These are phyloP conservation scores for Pholiota microspora DNA, from an alignment of 768 basidiomycete species.

Conservation along the genomic window DNA sequence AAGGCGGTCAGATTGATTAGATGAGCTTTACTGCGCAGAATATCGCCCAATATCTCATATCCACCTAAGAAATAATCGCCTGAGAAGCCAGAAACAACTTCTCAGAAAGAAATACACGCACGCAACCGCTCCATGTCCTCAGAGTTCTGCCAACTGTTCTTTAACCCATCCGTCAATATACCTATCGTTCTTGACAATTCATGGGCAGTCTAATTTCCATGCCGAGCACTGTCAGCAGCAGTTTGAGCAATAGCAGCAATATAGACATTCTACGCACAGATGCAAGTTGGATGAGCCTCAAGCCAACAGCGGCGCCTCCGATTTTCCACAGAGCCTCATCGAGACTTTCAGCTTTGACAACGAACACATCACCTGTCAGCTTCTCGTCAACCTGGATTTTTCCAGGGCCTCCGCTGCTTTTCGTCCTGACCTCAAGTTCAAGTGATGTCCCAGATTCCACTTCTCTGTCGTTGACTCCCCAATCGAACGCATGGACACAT, in stretches of 20 bases:
- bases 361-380: constrained; percentile 51
- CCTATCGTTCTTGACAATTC: constrained; percentile 73
- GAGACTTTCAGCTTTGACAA: constrained; percentile 59
- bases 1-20: constrained; percentile 80
- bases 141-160: constrained; percentile 88
- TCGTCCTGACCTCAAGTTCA: not conserved
- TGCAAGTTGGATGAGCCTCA: constrained; percentile 76
- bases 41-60: constrained; percentile 80
- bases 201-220: constrained; percentile 55
- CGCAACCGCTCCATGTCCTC: constrained; percentile 92
- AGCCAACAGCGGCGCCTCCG: constrained; percentile 73
- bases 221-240: not conserved
- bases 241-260: not conserved
- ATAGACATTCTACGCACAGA: constrained; percentile 41
- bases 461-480: constrained; percentile 20
- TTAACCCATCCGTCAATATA: constrained; percentile 73
- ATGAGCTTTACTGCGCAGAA: constrained; percentile 67
- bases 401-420: not conserved
- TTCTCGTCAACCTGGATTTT: not conserved
- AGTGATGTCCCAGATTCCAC: not conserved
- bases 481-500: constrained; percentile 17
- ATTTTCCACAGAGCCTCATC: constrained; percentile 80
- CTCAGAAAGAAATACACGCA: constrained; percentile 35
- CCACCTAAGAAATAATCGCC: constrained; percentile 52
- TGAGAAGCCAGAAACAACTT: not conserved